Evolutionary conservation across 805 yeast genomes (phyloP).

Genomic region (Lipomyces oligophaga): DNA sequence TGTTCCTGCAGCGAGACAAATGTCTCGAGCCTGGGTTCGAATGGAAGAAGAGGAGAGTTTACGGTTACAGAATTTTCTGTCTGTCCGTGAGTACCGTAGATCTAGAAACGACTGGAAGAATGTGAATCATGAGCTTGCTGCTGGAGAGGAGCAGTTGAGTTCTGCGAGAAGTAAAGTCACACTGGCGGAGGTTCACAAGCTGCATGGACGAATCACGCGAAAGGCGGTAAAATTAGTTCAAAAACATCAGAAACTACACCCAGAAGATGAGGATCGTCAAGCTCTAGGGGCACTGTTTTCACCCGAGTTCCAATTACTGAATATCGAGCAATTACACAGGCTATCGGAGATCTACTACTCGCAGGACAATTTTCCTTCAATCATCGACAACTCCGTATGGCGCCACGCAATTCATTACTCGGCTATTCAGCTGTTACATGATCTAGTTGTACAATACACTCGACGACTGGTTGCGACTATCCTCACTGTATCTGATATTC

Average conservation of each 20-base stretch:
- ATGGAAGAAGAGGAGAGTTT: slow-evolving; percentile 21
- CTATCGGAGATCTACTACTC: slow-evolving; percentile 18
- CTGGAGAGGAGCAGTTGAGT: too few species aligned
- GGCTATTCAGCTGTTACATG: slow-evolving; percentile 6
- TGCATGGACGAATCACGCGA: slow-evolving; percentile 1
- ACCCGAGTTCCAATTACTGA: slow-evolving; percentile 6
- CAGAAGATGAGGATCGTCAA: slow-evolving; percentile 1
- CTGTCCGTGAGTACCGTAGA: too few species aligned
- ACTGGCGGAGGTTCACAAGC: slow-evolving; percentile 1
- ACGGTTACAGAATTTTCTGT: slow-evolving; percentile 12
- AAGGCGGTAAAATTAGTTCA: slow-evolving; percentile 3
- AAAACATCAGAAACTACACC: background rate
- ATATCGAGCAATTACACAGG: slow-evolving; percentile 14
- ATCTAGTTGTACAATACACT: slow-evolving; percentile 8
- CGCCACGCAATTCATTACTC: slow-evolving; percentile 12
- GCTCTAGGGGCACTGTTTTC: background rate
- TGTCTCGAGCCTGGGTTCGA: slow-evolving; percentile 22
- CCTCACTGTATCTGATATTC: slow-evolving; percentile 11
- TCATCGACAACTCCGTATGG: background rate
- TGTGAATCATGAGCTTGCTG: too few species aligned
- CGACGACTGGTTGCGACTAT: slow-evolving; percentile 17
- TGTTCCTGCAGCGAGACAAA: slow-evolving; percentile 22
- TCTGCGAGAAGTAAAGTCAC: too few species aligned
- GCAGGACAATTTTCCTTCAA: slow-evolving; percentile 4
- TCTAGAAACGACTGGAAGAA: too few species aligned